phyloP scores from a whole-genome alignment of 1,139 yeast species.

The Suhomyces kunorum region DNA sequence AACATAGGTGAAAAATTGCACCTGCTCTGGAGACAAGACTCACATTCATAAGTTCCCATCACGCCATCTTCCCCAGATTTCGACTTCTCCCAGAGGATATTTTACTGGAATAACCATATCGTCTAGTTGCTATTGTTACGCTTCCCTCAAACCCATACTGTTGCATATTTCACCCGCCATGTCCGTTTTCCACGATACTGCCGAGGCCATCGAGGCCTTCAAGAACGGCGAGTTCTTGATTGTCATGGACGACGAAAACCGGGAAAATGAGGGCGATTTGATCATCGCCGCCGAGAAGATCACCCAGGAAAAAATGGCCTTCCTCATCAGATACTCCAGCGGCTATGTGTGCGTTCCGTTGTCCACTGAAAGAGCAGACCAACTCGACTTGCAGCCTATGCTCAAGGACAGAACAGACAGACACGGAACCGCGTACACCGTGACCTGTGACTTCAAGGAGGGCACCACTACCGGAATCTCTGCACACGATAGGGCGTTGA shows the following conservation, averaged over 20 bases:
- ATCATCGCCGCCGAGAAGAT: slow-evolving; percentile 84
- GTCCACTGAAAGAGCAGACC: slow-evolving; percentile 74
- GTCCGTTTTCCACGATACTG: slow-evolving; percentile 19
- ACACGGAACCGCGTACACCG: slow-evolving; percentile 96
- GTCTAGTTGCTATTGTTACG: background rate
- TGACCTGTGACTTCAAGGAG: slow-evolving; percentile 78
- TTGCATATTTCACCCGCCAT: slow-evolving; percentile 1
- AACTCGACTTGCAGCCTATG: slow-evolving; percentile 80
- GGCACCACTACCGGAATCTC: slow-evolving; percentile 98
- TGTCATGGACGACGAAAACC: slow-evolving; percentile 92
- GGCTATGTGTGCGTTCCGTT: slow-evolving; percentile 96
- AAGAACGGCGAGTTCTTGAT: slow-evolving; percentile 85
- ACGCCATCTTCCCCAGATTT: background rate
- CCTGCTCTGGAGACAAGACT: background rate
- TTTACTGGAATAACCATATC: too few species aligned
- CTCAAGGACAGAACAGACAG: slow-evolving; percentile 66
- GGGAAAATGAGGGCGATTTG: slow-evolving; percentile 98
- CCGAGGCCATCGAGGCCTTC: slow-evolving; percentile 78
- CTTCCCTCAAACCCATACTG: background rate
- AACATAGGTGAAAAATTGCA: slow-evolving; percentile 4
- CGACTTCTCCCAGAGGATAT: too few species aligned
- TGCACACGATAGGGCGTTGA: slow-evolving; percentile 89
- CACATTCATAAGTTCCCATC: background rate
- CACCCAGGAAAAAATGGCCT: slow-evolving; percentile 91
- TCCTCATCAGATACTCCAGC: slow-evolving; percentile 81